Percentiles rank a stretch among this genome's conserved stretches.
Conservation (phyloP, 331 rosid genomes). For the Malus hybrid region DNA sequence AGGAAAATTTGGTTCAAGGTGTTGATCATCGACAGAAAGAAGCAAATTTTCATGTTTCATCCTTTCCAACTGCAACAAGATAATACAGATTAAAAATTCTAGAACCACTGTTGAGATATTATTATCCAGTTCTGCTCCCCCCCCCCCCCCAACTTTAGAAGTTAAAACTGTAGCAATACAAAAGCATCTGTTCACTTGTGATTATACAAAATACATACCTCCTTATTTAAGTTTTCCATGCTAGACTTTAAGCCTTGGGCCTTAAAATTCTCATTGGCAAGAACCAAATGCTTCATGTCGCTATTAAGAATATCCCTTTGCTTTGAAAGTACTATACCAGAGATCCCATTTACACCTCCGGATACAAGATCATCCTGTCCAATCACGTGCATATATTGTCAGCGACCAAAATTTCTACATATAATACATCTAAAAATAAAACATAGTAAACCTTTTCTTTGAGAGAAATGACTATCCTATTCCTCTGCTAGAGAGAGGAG, state of each 20-base stretch:
- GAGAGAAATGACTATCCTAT: neutral
- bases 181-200: neutral
- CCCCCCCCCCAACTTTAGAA: neutral
- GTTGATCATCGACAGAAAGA: constrained; percentile 37
- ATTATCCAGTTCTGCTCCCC: neutral
- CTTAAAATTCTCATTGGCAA: constrained; percentile 32
- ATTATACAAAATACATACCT: constrained; percentile 38
- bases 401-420: constrained; percentile 1
- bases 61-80: constrained; percentile 74
- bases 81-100: constrained; percentile 10
- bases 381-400: constrained; percentile 17
- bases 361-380: constrained; percentile 45
- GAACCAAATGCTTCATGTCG: constrained; percentile 45
- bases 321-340: constrained; percentile 23
- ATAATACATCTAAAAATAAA: constrained; percentile 4
- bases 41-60: constrained; percentile 70
- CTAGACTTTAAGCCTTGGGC: constrained; percentile 60
- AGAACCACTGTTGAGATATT: too few relatives aligned
- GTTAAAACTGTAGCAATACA: neutral
- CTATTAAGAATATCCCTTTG: constrained; percentile 33
- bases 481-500: neutral
- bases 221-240: constrained; percentile 64
- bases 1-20: constrained; percentile 42
- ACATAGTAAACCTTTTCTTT: neutral
- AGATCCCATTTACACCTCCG: constrained; percentile 30